Percentiles rank a stretch among this genome's conserved stretches.
Conservation (phyloP, 306 rosid genomes). For the Cicer chorassanicum region DNA sequence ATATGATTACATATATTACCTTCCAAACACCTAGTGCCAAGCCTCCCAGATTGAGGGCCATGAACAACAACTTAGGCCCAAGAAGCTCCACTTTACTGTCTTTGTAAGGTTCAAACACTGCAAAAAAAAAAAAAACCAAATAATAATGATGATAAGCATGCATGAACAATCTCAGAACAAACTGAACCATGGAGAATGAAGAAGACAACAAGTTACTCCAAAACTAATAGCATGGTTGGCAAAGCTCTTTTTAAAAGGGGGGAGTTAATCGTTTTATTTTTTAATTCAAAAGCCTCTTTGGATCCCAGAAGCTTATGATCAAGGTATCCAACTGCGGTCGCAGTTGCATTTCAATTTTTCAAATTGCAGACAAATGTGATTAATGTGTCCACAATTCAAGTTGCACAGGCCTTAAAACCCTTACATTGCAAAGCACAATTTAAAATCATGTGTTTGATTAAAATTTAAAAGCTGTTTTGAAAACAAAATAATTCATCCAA, state of each 20-base stretch:
- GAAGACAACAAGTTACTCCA: background rate
- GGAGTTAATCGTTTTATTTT: background rate
- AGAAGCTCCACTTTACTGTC: slow-evolving; percentile 92
- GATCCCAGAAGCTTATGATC: background rate
- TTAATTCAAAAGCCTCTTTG: background rate
- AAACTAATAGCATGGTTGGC: background rate
- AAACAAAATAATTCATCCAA: background rate
- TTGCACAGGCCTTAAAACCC: background rate
- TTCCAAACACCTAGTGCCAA: slow-evolving; percentile 86
- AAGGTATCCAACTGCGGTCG: background rate
- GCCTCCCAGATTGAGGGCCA: slow-evolving; percentile 95
- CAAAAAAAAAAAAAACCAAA: slow-evolving; percentile 18
- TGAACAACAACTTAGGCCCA: slow-evolving; percentile 86
- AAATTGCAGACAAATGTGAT: background rate
- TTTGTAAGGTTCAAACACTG: slow-evolving; percentile 99
- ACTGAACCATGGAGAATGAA: background rate
- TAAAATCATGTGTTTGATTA: background rate
- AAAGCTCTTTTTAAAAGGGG: background rate
- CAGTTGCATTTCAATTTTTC: background rate
- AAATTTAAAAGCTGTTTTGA: background rate
- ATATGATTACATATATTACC: slow-evolving; percentile 41
- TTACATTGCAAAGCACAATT: background rate
- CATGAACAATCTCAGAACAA: slow-evolving; percentile 34
- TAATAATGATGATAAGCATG: background rate
- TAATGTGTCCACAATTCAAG: too few species aligned